Conservation (phyloP, 805 yeast species). For the Zygosaccharomyces lentus region DNA sequence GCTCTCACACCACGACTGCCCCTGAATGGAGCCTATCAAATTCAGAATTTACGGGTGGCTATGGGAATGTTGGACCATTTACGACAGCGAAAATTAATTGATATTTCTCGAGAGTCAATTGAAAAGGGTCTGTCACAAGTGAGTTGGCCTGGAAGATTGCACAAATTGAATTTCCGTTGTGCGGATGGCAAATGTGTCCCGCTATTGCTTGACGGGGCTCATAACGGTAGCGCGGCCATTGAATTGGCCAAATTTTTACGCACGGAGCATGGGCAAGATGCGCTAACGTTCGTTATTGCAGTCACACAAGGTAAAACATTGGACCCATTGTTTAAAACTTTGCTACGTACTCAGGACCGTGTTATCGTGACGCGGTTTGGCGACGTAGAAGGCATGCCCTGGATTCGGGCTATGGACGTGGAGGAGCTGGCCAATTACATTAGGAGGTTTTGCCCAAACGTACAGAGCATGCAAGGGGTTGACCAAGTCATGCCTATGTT, state of each 20-base stretch:
- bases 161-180: slow-evolving; percentile 39
- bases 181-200: slow-evolving; percentile 18
- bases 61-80: slow-evolving; percentile 46
- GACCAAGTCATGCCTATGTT: slow-evolving; percentile 29
- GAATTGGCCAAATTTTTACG: slow-evolving; percentile 58
- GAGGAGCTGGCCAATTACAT: slow-evolving; percentile 24
- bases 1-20: slow-evolving; percentile 43
- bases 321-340: slow-evolving; percentile 44
- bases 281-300: slow-evolving; percentile 59
- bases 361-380: slow-evolving; percentile 63
- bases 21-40: slow-evolving; percentile 69
- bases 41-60: slow-evolving; percentile 65
- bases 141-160: slow-evolving; percentile 87
- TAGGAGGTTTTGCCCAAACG: slow-evolving; percentile 30
- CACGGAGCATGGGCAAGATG: slow-evolving; percentile 19
- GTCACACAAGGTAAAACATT: slow-evolving; percentile 71
- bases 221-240: slow-evolving; percentile 79
- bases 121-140: slow-evolving; percentile 51
- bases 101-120: slow-evolving; percentile 38
- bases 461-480: slow-evolving; percentile 26
- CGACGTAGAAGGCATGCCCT: slow-evolving; percentile 86
- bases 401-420: slow-evolving; percentile 58
- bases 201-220: slow-evolving; percentile 83
- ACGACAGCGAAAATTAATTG: slow-evolving; percentile 21
- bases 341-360: slow-evolving; percentile 49